Percentiles rank a stretch among this genome's conserved stretches.
phyloP scores from a whole-genome alignment of 2,329 filamentous ascomycete species.

The Thielaviopsis ethacetica region DNA sequence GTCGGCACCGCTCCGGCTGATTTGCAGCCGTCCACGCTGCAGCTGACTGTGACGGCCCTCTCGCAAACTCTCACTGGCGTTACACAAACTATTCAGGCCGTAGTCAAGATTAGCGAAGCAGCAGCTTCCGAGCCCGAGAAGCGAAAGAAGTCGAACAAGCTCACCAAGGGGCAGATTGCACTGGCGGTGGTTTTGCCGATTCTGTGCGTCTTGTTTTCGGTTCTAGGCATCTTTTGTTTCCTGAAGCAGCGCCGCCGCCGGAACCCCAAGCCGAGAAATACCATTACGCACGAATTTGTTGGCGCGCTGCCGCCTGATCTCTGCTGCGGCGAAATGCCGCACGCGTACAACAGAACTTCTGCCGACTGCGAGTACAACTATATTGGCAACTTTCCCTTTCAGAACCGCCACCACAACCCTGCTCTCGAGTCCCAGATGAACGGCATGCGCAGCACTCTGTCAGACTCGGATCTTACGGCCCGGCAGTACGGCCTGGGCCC shows the following conservation, averaged over 20 bases:
- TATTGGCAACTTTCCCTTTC: constrained; percentile 7
- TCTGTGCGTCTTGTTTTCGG: constrained; percentile 20
- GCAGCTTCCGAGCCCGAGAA: constrained; percentile 13
- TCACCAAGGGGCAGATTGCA: constrained; percentile 20
- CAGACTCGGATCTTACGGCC: constrained; percentile 1
- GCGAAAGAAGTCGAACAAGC: constrained; percentile 13
- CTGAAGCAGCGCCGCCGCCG: constrained; percentile 19
- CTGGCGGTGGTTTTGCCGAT: constrained; percentile 29
- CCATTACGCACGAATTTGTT: constrained; percentile 5
- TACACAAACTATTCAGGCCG: constrained; percentile 14
- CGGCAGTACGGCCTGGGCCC: neutral
- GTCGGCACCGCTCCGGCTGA: constrained; percentile 24
- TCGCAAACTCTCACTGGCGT: constrained; percentile 11
- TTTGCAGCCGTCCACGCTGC: neutral
- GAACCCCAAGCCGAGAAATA: constrained; percentile 13
- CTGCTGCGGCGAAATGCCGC: constrained; percentile 1
- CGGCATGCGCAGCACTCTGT: constrained; percentile 1
- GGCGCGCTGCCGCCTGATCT: constrained; percentile 7
- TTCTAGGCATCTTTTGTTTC: constrained; percentile 21
- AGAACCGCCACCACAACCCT: neutral
- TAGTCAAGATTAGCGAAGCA: constrained; percentile 21
- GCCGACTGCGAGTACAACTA: constrained; percentile 8
- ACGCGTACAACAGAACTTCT: neutral
- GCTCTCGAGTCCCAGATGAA: neutral
- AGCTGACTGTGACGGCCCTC: constrained; percentile 9